Evolutionary conservation across 129 eudicot genomes (phyloP), one percentile per base, ranked within the genome.

Genomic region (Flaveria brownii): DNA sequence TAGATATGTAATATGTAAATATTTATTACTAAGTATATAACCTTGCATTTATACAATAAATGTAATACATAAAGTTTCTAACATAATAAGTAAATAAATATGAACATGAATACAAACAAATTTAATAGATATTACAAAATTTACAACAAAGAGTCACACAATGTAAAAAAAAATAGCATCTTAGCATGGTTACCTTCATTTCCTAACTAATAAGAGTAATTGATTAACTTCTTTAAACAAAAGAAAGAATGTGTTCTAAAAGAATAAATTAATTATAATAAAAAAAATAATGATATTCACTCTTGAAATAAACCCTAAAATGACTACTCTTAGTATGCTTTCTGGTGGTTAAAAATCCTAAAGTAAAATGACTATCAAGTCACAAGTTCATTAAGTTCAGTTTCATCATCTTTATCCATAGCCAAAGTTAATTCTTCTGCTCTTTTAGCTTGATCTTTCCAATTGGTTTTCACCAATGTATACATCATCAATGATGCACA

Each of bases 401-500:
- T 80, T 64, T 89, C 89, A 36, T 86, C 84, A 64, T 51, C 72
- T 18, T 77, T 77, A 54, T 71, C 82, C 64, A 86, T 80, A 36
- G 87, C 73, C 71, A 72, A 55, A 10, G 98, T 90, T 59, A 90
- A 64, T 74, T 90, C 96, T 78, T 85, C 86, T 6, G 98, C 93
- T 78, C 92, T 82, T 83, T 82, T 86, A 11, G 90, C 87, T 71
- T 93, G 87, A 66, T 87, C 89, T 73, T 78, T 83, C 98, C 98
- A 93, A 52, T 91, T 89, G 0, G 97, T 93, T 80, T 73, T 59
- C 45, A 62, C 70, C 82, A 93, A 75, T 23, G 85, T 83, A 72
- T 77, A 88, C 55, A 91, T 50, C 97, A 93, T 93, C 81, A 93
- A 74, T n/a, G 70, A 18, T 61, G 72, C 36, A 79, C 98, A 90